phyloP scores from a whole-genome alignment of 2,329 filamentous ascomycete species.

The Pyrenochaeta sp. region DNA sequence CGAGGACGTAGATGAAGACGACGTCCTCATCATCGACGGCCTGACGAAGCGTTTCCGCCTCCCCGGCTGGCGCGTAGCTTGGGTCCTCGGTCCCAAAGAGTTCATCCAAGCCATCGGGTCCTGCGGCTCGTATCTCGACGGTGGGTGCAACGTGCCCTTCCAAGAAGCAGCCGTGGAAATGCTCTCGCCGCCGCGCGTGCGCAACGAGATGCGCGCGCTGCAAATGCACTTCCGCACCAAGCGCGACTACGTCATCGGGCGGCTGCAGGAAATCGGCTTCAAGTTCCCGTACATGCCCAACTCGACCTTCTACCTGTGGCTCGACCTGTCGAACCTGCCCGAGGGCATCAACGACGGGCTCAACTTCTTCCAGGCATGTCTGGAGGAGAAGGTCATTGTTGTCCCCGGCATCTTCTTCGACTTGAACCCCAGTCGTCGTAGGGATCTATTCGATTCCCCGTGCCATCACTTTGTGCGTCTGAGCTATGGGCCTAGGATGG shows the following conservation, averaged over 20 bases:
- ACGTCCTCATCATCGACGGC: conserved; percentile 93
- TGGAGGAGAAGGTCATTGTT: conserved; percentile 94
- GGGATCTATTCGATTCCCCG: conserved; percentile 92
- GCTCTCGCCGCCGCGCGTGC: conserved; percentile 85
- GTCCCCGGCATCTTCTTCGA: conserved; percentile 99
- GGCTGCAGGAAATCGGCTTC: conserved; percentile 87
- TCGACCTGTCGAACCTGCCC: conserved; percentile 71
- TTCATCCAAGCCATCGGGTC: conserved; percentile 93
- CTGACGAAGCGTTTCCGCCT: conserved; percentile 96
- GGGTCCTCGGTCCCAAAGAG: conserved; percentile 95
- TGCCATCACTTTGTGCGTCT: conserved; percentile 70
- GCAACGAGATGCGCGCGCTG: conserved; percentile 85
- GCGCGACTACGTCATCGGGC: conserved; percentile 85
- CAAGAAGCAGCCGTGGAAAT: conserved; percentile 92
- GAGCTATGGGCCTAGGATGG: conserved; percentile 52
- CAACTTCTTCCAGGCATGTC: conserved; percentile 95
- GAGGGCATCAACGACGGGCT: conserved; percentile 87
- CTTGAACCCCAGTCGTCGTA: conserved; percentile 84
- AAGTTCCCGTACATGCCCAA: conserved; percentile 79
- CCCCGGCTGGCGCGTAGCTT: conserved; percentile 94
- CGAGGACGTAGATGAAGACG: conserved; percentile 77
- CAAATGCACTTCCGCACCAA: conserved; percentile 91
- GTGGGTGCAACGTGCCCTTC: conserved; percentile 93
- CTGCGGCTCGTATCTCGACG: conserved; percentile 92
- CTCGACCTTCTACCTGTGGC: conserved; percentile 93